Base-by-base conservation (phyloP, 768 basidiomycete genomes). In the Calocybe cyanea region DNA sequence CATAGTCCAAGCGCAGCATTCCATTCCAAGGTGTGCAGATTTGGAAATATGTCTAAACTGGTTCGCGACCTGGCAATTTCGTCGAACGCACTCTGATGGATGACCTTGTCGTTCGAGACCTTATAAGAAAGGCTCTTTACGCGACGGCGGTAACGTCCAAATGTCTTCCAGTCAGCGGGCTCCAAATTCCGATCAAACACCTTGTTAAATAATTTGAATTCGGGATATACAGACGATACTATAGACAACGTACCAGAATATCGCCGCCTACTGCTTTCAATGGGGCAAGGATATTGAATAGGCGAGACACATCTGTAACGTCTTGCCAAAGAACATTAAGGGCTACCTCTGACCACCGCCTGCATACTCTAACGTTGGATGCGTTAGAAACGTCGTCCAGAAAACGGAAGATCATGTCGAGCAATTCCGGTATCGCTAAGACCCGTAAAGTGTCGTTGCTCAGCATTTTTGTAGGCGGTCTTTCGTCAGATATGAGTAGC, bases 321-420 rank as follows among this genome's bases (percentile, higher is more conserved):
- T 80, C 71, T 42, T 62, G 68, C 83, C 83, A 85, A 0, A 84
- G 57, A n/a, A 64, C 54, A 54, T 82, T 76, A 45, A 84, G 59
- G 1, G 80, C 77, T 19, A 78, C 60, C 9, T 77, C 71, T 1
- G 76, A 78, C 83, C 83, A 85, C 38, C 48, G 54, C 52, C 71
- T 81, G 66, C 77, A 84, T 13, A 83, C 79, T 23, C 64, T 61
- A 2, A 77, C 80, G 41, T 75, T 80, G 1, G 46, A 48, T 1
- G 66, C 65, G 51, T 78, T 74, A 3, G 70, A 59, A 1, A 46
- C 24, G 7, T 54, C 54, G 49, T 76, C 75, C 18, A 81, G 53
- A 48, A 68, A 73, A 24, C 60, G 61, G 58, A 84, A 77, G 7
- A 85, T 64, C 58, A 78, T 71, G 41, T 78, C 72, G 18, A 83